Evolutionary conservation across 257 asterid species (phyloP).

Genomic region (Forsythia suspensa): DNA sequence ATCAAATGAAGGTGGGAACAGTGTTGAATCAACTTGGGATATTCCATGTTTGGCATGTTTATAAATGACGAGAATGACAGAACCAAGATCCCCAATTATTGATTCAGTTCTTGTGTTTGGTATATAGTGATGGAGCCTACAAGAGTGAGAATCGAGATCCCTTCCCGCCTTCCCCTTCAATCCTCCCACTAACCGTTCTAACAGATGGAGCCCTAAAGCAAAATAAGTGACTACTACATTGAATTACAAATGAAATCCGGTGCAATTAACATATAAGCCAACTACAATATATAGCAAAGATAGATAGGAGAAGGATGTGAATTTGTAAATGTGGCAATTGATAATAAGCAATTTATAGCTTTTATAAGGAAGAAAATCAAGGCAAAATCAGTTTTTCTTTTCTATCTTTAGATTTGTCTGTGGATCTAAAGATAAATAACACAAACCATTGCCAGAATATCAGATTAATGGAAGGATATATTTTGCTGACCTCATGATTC

Average conservation of each 20-base stretch:
- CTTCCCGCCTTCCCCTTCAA: neutral
- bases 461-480: neutral
- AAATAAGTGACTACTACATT: neutral
- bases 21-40: too few relatives aligned
- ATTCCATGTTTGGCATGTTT: too few relatives aligned
- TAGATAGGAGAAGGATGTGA: neutral
- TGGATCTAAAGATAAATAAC: neutral
- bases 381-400: neutral
- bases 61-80: too few relatives aligned
- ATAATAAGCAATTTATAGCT: neutral
- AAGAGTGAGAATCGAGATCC: neutral
- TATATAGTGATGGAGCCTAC: neutral
- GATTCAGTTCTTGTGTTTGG: neutral
- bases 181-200: neutral
- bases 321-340: too few relatives aligned
- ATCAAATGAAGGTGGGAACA: too few relatives aligned
- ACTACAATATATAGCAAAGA: neutral
- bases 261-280: neutral
- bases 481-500: constrained; percentile 75
- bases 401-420: neutral
- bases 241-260: neutral
- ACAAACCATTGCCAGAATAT: neutral
- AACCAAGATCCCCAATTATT: too few relatives aligned
- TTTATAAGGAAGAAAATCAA: neutral
- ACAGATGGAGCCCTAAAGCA: neutral